Conservation (phyloP, 768 basidiomycete species). For the Polyporus arcularius region DNA sequence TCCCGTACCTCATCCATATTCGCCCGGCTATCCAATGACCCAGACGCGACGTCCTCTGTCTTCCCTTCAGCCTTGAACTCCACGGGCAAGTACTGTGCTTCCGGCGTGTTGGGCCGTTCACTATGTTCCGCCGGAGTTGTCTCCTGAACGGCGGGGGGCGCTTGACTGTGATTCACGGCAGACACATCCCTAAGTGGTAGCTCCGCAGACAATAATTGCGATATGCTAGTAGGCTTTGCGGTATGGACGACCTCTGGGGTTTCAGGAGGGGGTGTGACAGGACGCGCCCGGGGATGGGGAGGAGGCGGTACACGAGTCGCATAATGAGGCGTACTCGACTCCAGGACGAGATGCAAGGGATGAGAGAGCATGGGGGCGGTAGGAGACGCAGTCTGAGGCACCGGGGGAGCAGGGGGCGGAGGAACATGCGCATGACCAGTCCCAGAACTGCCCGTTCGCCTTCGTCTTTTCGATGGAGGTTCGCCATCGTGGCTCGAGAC, state of each 20-base stretch:
- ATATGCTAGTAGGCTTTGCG: constrained; percentile 7
- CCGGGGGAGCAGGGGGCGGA: background rate
- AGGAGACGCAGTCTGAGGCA: background rate
- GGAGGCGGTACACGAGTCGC: too few relatives aligned
- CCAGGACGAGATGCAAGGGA: too few relatives aligned
- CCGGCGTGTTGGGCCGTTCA: background rate
- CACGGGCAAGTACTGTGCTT: background rate
- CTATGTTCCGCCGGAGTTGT: too few relatives aligned
- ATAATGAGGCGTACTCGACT: too few relatives aligned
- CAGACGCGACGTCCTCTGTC: background rate
- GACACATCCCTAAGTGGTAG: background rate
- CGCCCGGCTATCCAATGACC: background rate
- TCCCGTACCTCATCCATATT: background rate
- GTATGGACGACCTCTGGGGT: background rate
- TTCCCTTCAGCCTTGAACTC: background rate
- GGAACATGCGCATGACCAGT: background rate
- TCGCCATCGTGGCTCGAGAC: constrained; percentile 14
- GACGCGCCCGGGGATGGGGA: too few relatives aligned
- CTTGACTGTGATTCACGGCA: background rate
- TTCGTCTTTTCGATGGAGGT: constrained; percentile 23
- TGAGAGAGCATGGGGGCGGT: too few relatives aligned
- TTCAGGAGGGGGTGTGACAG: too few relatives aligned
- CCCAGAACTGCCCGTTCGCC: constrained; percentile 18
- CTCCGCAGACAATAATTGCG: constrained; percentile 4
- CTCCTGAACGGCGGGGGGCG: background rate